phyloP scores from a whole-genome alignment of 2,329 filamentous ascomycete genomes.

The Pseudocercospora pini-densiflorae region DNA sequence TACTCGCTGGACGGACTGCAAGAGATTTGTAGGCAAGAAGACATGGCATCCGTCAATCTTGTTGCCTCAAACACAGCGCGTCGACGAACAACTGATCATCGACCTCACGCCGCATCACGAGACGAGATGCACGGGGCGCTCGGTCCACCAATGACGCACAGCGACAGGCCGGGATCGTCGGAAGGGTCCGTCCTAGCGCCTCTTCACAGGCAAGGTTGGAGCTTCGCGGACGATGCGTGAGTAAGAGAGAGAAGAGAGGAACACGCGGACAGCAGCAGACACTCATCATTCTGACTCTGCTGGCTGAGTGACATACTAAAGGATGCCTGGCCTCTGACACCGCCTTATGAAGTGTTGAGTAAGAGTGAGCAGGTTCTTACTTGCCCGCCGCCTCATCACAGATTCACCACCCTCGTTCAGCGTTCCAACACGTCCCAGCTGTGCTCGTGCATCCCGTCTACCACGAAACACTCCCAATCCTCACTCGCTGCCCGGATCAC shows the following conservation, averaged over 20 bases:
- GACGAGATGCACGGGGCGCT: constrained; percentile 7
- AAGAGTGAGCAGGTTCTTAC: not conserved
- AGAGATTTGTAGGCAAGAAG: not conserved
- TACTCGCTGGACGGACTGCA: constrained; percentile 1
- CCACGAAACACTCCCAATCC: not conserved
- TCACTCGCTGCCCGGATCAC: constrained; percentile 7
- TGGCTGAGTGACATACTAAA: not conserved
- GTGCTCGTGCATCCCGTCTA: not conserved
- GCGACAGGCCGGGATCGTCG: not conserved
- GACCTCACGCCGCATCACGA: constrained; percentile 4
- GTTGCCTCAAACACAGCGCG: constrained; percentile 16
- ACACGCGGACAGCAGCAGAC: too few relatives aligned
- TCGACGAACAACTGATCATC: not conserved
- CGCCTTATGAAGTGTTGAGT: not conserved
- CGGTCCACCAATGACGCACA: not conserved
- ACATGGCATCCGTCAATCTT: constrained; percentile 13
- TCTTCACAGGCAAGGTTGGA: not conserved
- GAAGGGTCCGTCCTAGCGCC: not conserved
- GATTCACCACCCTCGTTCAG: not conserved
- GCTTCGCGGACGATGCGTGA: not conserved
- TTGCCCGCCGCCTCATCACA: not conserved
- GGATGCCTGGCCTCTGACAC: not conserved
- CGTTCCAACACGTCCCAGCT: not conserved
- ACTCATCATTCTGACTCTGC: not conserved
- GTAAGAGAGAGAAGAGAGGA: too few relatives aligned